Percentiles rank a stretch among this genome's conserved stretches.
phyloP scores from a whole-genome alignment of 2,329 filamentous ascomycete species.

The Penicillium digitatum region DNA sequence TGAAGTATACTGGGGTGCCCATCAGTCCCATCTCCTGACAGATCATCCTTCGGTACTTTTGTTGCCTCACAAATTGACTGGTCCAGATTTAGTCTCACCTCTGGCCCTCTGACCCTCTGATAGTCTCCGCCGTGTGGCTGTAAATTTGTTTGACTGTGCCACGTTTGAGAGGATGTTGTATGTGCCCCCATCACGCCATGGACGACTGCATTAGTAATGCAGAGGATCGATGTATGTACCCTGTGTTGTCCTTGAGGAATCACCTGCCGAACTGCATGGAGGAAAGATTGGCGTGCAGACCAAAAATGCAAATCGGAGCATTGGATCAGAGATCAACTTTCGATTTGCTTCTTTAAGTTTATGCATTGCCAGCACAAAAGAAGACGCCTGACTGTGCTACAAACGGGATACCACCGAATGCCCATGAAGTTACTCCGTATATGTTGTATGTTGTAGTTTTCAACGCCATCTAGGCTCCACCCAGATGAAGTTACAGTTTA shows the following conservation, averaged over 20 bases:
- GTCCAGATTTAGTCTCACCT: conserved; percentile 8
- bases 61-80: conserved; percentile 11
- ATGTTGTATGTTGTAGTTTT: too few species aligned
- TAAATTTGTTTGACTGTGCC: conserved; percentile 16
- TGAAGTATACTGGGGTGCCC: not conserved
- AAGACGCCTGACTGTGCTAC: not conserved
- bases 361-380: not conserved
- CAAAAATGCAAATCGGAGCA: conserved; percentile 13
- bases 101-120: not conserved
- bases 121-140: conserved; percentile 23
- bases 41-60: conserved; percentile 9
- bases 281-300: conserved; percentile 15
- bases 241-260: conserved; percentile 14
- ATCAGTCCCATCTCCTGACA: not conserved
- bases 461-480: too few species aligned
- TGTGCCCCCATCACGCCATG: conserved; percentile 6
- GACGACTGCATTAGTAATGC: not conserved
- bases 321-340: conserved; percentile 15
- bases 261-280: conserved; percentile 16
- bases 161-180: conserved; percentile 11
- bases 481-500: conserved; percentile 3
- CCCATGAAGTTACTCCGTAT: too few species aligned
- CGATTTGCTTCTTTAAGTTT: conserved; percentile 4
- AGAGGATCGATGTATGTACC: conserved; percentile 2
- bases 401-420: not conserved